These are phyloP conservation scores for Candida jianshihensis DNA, from an alignment of 805 yeast species.

Conservation along the genomic window DNA sequence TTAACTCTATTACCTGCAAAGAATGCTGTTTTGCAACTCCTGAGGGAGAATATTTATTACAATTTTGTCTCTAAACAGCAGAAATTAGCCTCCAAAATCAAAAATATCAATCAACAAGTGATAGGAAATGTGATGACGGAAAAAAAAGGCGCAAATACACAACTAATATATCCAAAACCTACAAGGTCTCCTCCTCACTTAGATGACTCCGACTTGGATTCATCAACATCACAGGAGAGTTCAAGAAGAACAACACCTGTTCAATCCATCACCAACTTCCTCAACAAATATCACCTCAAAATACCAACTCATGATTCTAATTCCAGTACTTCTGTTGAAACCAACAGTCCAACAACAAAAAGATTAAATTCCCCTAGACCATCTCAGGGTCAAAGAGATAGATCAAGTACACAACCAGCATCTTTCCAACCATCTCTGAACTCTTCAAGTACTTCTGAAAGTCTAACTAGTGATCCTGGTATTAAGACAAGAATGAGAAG, in stretches of 20 bases:
- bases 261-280: conserved; percentile 9
- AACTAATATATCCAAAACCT: no score
- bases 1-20: conserved; percentile 24
- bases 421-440: background rate
- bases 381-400: conserved; percentile 1
- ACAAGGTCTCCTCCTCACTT: background rate
- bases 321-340: no score
- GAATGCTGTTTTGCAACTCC: conserved; percentile 24
- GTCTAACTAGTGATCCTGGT: no score
- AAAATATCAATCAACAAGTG: background rate
- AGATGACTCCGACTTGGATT: background rate
- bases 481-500: no score
- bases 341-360: no score
- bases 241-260: conserved; percentile 4
- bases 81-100: conserved; percentile 4
- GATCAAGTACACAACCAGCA: background rate
- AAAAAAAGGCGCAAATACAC: no score
- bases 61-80: conserved; percentile 22
- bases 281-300: conserved; percentile 12
- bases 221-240: conserved; percentile 3
- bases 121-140: no score
- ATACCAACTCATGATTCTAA: no score
- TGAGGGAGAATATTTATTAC: conserved; percentile 27
- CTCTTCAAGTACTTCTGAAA: no score
- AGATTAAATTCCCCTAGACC: no score